Base-by-base conservation (phyloP, 2,329 filamentous ascomycete species). In the Hirsutella thompsonii region DNA sequence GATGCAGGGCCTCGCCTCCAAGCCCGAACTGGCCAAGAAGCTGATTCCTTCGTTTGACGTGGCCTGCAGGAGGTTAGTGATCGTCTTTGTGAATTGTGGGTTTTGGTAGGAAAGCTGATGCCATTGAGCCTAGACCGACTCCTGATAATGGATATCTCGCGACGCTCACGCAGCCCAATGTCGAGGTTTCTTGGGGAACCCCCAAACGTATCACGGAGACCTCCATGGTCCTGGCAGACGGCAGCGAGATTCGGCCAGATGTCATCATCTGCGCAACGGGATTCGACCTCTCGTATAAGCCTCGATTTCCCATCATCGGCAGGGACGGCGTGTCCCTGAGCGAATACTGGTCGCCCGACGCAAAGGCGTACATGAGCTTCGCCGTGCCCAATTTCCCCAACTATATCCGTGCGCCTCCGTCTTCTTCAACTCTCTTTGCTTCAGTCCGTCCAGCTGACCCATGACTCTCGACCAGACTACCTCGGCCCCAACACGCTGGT, bases 1-100 rank as follows among this genome's bases (percentile, higher is more conserved):
- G 49, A 56, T 69, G 46, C 70, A 68, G 49, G 66, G 64, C n/a
- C 53, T 72, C 2, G 51, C 52, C 3, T 52, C 58, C 8, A 59
- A 66, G 30, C 61, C 66, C 1, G 61, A 66, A 13, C 52, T 74
- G 3, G 56, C 59, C 2, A 55, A 67, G 9, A 57, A 32, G n/a
- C 30, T 32, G 8, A 32, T 16, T 14, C 30, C 30, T 14, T 32
- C 30, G 30, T 32, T 32, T 32, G 30, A 32, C 30, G n/a, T 32
- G 30, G 30, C 8, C 11, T 32, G 30, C 30, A 32, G 30, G 30
- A 32, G 30, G 30, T 32, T 5, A 14, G 30, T 64, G 37, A 61
- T 74, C 11, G 56, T 67, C 16, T 69, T 70, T 1, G 49, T 47
- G 21, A 38, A 50, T 20, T 55, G 44, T 14, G 40, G 40, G 9